Conservation (phyloP, 2,329 filamentous ascomycete species). For the Verticillium isaacii region DNA sequence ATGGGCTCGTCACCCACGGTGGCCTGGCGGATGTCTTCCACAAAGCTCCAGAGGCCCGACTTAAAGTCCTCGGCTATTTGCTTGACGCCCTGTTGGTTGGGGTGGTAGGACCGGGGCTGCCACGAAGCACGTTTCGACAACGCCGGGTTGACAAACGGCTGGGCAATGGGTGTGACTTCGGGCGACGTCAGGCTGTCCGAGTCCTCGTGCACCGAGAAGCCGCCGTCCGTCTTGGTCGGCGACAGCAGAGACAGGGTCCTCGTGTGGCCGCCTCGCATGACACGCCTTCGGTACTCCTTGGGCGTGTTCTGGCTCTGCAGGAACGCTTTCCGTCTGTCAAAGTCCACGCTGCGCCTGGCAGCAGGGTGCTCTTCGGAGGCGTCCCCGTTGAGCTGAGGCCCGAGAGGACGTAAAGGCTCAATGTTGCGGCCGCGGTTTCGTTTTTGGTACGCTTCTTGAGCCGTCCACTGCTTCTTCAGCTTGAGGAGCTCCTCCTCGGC, state of each 20-base stretch:
- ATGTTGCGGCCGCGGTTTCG: slow-evolving; percentile 58
- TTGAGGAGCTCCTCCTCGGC: slow-evolving; percentile 73
- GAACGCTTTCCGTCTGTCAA: slow-evolving; percentile 69
- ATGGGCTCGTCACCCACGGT: slow-evolving; percentile 92
- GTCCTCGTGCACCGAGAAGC: slow-evolving; percentile 39
- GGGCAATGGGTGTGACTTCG: slow-evolving; percentile 21
- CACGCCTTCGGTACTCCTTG: slow-evolving; percentile 45
- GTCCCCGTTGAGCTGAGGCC: slow-evolving; percentile 15
- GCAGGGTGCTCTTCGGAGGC: slow-evolving; percentile 33
- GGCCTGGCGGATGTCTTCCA: slow-evolving; percentile 91
- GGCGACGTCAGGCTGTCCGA: slow-evolving; percentile 37
- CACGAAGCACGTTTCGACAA: slow-evolving; percentile 55
- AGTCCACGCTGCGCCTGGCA: slow-evolving; percentile 48
- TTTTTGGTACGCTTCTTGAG: slow-evolving; percentile 73
- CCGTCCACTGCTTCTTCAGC: slow-evolving; percentile 80
- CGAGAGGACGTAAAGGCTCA: slow-evolving; percentile 44
- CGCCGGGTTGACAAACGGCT: slow-evolving; percentile 28
- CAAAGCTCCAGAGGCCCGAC: slow-evolving; percentile 86
- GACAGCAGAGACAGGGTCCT: slow-evolving; percentile 76
- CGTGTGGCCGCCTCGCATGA: slow-evolving; percentile 64
- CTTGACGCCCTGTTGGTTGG: slow-evolving; percentile 49
- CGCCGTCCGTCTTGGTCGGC: slow-evolving; percentile 45
- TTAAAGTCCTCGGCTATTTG: slow-evolving; percentile 87
- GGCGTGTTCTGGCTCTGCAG: slow-evolving; percentile 40
- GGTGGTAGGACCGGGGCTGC: slow-evolving; percentile 46